Conservation (phyloP, 148 eudicot genomes). For the Camellia sinensis region DNA sequence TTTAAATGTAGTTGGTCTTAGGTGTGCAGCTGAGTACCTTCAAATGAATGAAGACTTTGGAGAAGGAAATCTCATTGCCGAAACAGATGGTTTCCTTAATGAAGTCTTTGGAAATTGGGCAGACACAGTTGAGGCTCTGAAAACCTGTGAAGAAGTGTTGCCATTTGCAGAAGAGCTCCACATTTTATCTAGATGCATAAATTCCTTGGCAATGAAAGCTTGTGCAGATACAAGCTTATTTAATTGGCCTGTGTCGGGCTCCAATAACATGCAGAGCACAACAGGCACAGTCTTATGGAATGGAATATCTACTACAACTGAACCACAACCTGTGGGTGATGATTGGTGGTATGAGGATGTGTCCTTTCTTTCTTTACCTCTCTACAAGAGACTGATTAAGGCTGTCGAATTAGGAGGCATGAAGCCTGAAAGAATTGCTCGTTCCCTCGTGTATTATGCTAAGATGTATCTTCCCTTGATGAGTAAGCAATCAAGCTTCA, state of each 20-base stretch:
- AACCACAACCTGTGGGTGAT: constrained; percentile 28
- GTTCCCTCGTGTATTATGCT: constrained; percentile 53
- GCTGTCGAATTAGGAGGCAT: constrained; percentile 55
- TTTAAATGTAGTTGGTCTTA: constrained; percentile 48
- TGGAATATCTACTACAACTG: constrained; percentile 39
- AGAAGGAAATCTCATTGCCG: constrained; percentile 61
- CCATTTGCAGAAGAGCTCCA: constrained; percentile 53
- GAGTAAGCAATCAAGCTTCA: constrained; percentile 23
- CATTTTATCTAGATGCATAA: constrained; percentile 56
- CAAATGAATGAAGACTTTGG: constrained; percentile 72
- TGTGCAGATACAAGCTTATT: constrained; percentile 44
- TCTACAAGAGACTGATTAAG: constrained; percentile 56
- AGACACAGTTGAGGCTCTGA: constrained; percentile 60
- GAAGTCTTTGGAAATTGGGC: constrained; percentile 64
- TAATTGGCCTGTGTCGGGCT: constrained; percentile 41
- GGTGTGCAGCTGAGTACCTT: constrained; percentile 72
- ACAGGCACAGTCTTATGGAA: constrained; percentile 42
- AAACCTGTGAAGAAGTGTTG: constrained; percentile 55
- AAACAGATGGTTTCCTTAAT: constrained; percentile 48
- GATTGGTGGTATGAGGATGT: constrained; percentile 82
- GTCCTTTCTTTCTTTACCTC: constrained; percentile 47
- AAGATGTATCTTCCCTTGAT: constrained; percentile 45
- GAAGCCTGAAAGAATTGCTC: constrained; percentile 59
- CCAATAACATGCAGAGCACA: constrained; percentile 20
- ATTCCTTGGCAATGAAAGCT: constrained; percentile 62